Evolutionary conservation across 2,329 filamentous ascomycete species (phyloP).

Genomic region (Diaporthe vexans): DNA sequence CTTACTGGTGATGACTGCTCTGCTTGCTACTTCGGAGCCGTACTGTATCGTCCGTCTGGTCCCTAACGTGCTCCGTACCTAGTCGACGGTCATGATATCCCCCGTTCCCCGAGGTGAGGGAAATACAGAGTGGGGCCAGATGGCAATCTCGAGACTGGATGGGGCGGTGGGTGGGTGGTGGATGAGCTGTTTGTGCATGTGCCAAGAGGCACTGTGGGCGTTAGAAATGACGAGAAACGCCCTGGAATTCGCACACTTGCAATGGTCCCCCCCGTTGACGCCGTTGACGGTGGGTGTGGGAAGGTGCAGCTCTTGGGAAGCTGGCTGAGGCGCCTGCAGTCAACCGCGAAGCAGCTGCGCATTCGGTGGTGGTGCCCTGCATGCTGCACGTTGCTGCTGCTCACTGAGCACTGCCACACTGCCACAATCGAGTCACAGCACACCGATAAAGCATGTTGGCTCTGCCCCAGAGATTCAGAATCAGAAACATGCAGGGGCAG

Average conservation of each 20-base stretch:
- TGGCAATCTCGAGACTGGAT: conserved; percentile 28
- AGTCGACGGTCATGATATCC: conserved; percentile 14
- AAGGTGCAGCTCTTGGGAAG: conserved; percentile 21
- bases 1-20: conserved; percentile 16
- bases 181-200: conserved; percentile 39
- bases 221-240: conserved; percentile 26
- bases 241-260: conserved; percentile 13
- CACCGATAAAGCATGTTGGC: conserved; percentile 5
- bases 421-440: conserved; percentile 18
- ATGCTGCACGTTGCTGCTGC: conserved; percentile 4
- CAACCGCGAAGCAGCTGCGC: conserved; percentile 6
- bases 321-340: neutral
- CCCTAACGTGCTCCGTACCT: neutral
- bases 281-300: conserved; percentile 10
- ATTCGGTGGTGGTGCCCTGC: neutral
- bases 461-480: conserved; percentile 6
- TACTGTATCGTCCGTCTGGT: neutral
- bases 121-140: conserved; percentile 29
- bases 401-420: conserved; percentile 12
- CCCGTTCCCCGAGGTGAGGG: conserved; percentile 18
- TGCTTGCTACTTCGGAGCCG: neutral
- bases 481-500: conserved; percentile 28
- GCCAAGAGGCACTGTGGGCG: conserved; percentile 31
- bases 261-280: neutral
- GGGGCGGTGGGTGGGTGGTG: conserved; percentile 21